Percentiles rank a stretch among this genome's conserved stretches.
Evolutionary conservation across 2,329 filamentous ascomycete species (phyloP).

Genomic region (Chrysosporium queenslandicum): DNA sequence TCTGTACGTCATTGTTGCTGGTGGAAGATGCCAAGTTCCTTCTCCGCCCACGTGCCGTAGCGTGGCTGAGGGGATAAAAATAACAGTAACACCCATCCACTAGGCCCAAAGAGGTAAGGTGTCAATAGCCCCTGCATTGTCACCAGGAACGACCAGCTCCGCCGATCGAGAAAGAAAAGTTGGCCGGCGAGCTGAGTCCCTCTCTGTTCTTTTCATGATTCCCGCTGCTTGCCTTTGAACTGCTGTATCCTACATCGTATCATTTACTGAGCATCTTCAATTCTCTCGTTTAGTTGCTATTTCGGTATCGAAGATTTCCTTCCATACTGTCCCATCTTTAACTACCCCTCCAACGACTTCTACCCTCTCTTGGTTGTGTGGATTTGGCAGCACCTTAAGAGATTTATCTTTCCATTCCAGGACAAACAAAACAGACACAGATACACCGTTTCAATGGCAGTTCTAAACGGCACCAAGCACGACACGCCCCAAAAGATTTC

Average conservation of each 20-base stretch:
- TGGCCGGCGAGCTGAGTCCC: not conserved
- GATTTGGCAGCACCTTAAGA: not conserved
- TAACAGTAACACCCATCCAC: not conserved
- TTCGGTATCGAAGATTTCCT: not conserved
- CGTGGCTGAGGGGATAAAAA: slow-evolving; percentile 1
- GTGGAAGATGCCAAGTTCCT: not conserved
- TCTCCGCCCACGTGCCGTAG: not conserved
- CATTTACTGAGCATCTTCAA: not conserved
- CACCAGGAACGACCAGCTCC: slow-evolving; percentile 1
- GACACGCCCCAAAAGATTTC: not conserved
- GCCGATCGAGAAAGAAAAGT: slow-evolving; percentile 2
- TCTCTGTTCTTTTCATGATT: not conserved
- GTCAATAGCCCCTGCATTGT: slow-evolving; percentile 3
- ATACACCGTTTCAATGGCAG: not conserved
- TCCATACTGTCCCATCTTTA: not conserved
- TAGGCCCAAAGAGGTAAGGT: slow-evolving; percentile 7
- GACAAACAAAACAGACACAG: too few species aligned
- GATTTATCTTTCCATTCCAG: not conserved
- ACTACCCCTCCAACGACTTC: not conserved
- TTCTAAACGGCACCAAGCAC: not conserved
- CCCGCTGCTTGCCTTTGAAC: not conserved
- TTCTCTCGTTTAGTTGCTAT: slow-evolving; percentile 3
- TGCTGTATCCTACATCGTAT: not conserved
- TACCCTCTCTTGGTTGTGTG: not conserved
- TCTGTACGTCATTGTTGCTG: not conserved